Evolutionary conservation across 1,139 yeast genomes (phyloP).

Genomic region (Blastobotrys illinoisensis): DNA sequence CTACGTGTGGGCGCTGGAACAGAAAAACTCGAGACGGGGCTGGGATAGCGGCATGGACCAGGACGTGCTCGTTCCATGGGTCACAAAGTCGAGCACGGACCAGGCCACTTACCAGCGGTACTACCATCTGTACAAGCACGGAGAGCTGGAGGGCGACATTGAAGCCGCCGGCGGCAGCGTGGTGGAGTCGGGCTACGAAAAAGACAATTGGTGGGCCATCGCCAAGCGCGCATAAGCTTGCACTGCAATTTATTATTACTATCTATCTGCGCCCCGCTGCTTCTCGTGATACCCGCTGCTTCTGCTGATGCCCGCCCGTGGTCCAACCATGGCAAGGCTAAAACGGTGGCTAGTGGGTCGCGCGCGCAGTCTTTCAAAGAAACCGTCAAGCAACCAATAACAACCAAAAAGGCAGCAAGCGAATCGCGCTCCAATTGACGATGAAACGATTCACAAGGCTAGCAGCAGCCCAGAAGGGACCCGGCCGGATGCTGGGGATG

Average conservation of each 20-base stretch:
- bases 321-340: too few species aligned
- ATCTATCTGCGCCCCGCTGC: too few species aligned
- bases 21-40: slow-evolving; percentile 77
- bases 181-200: slow-evolving; percentile 75
- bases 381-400: neutral
- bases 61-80: slow-evolving; percentile 96
- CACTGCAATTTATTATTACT: too few species aligned
- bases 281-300: too few species aligned
- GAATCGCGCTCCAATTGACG: neutral
- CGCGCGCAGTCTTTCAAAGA: neutral
- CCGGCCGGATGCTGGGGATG: neutral
- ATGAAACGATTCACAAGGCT: neutral
- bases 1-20: slow-evolving; percentile 97
- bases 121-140: slow-evolving; percentile 78
- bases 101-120: slow-evolving; percentile 67
- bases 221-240: too few species aligned
- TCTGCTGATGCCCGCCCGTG: too few species aligned
- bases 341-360: too few species aligned
- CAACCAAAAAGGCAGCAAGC: neutral
- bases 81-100: slow-evolving; percentile 34
- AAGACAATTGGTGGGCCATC: slow-evolving; percentile 90
- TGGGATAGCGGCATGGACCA: slow-evolving; percentile 87
- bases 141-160: slow-evolving; percentile 74
- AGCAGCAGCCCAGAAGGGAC: neutral
- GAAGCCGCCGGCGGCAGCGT: slow-evolving; percentile 60